Base-by-base conservation (phyloP, 2,329 filamentous ascomycete species). In the Neonectria punicea region DNA sequence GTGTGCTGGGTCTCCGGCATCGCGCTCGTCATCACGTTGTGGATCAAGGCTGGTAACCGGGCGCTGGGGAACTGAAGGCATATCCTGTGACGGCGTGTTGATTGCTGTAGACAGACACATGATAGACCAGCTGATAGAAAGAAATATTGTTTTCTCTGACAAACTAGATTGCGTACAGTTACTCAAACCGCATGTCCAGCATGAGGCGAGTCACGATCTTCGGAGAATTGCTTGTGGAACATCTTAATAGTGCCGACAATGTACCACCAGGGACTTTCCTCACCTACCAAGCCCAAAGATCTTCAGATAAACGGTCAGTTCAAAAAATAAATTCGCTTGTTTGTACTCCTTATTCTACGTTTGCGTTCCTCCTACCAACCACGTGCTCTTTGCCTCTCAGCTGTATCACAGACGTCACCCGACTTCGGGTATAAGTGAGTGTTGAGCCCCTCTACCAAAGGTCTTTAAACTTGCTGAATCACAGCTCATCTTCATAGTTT, bases 11-110 rank as follows among this genome's bases (percentile, higher is more conserved):
- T 69, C 2, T 60, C 67, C 2, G 76, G 82, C 22, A 54, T 82
- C 9, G 73, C 61, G 5, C 57, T 79, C 16, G 77, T 78, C 44
- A 50, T 78, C 49, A 67, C 76, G 4, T 65, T 86, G 53, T 86
- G 79, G 73, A 57, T 84, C 56, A 79, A 79, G 71, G 82, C 84
- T 51, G 82, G 80, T 25, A 66, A 71, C 46, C 72, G 65, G 53
- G 63, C 69, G 41, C 25, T 71, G 47, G 56, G 41, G 9, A 53
- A 60, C 55, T 73, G 69, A 20, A 8, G 4, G 11, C 2, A 8
- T n/a, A 2, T 50, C 16, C 16, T 18, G 1, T 5, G 6, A 9
- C 25, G 22, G 14, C 18, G 14, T 30, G 14, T 16, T 43, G n/a
- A 30, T 25, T 28, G n/a, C 9, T 20, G 5, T 34, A 20, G 30